Conservation (phyloP, 2,329 filamentous ascomycete species). For the Paradendryphiella salina region DNA sequence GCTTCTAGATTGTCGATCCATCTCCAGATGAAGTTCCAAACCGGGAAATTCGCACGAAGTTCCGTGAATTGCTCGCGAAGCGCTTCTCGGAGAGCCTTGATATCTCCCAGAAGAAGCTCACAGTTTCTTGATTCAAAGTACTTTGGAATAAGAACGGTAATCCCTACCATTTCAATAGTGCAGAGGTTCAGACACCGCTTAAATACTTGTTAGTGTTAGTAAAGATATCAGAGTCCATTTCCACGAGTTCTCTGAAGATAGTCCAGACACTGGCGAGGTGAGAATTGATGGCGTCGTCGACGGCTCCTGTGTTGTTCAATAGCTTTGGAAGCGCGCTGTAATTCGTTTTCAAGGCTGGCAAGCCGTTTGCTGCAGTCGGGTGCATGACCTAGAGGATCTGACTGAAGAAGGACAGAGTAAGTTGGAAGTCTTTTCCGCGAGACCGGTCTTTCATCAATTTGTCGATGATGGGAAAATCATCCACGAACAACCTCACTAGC, state of each 20-base stretch:
- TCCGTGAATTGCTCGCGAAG: slow-evolving; percentile 38
- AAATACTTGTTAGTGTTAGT: slow-evolving; percentile 33
- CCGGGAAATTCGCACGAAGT: slow-evolving; percentile 28
- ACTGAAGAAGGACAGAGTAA: slow-evolving; percentile 42
- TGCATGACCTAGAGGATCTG: slow-evolving; percentile 45
- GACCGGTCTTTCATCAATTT: slow-evolving; percentile 33
- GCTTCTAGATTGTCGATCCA: slow-evolving; percentile 36
- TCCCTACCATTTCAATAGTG: slow-evolving; percentile 45
- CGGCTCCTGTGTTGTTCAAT: slow-evolving; percentile 29
- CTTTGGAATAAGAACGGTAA: slow-evolving; percentile 41
- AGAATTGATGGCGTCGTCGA: slow-evolving; percentile 37
- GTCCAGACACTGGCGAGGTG: slow-evolving; percentile 43
- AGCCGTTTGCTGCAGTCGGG: slow-evolving; percentile 27
- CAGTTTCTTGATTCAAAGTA: slow-evolving; percentile 36
- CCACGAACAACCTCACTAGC: slow-evolving; percentile 49
- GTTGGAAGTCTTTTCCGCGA: slow-evolving; percentile 41
- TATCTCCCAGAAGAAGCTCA: slow-evolving; percentile 36
- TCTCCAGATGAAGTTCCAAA: slow-evolving; percentile 42
- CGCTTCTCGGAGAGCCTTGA: slow-evolving; percentile 27
- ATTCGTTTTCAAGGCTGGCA: slow-evolving; percentile 32
- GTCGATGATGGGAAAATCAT: slow-evolving; percentile 48
- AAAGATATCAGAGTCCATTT: slow-evolving; percentile 35
- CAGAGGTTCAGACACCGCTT: slow-evolving; percentile 38
- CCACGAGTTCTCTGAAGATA: slow-evolving; percentile 34
- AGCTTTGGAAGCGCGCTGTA: slow-evolving; percentile 28